phyloP scores from a whole-genome alignment of 768 basidiomycete species.

The Phallus indusiatus region DNA sequence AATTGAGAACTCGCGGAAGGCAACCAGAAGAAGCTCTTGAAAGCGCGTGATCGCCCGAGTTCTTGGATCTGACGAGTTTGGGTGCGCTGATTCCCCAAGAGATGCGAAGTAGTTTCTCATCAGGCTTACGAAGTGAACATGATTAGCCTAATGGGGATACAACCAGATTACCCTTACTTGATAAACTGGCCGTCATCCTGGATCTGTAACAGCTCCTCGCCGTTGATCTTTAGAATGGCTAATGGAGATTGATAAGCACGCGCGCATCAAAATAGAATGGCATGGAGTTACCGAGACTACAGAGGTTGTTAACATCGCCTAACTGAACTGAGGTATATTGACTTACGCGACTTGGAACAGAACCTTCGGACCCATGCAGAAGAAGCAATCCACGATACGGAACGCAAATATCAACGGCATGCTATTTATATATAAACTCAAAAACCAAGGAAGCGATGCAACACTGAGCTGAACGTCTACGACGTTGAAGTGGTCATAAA shows the following conservation, averaged over 20 bases:
- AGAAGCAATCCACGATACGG: constrained; percentile 94
- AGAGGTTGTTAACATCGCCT: constrained; percentile 45
- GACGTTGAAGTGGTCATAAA: constrained; percentile 82
- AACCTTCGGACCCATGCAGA: constrained; percentile 98
- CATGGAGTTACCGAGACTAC: not conserved
- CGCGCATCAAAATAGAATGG: constrained; percentile 13
- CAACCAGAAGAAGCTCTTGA: constrained; percentile 92
- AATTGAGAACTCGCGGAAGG: constrained; percentile 94
- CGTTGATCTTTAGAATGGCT: constrained; percentile 98
- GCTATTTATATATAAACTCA: constrained; percentile 90
- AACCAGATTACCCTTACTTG: constrained; percentile 44
- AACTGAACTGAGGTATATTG: constrained; percentile 6
- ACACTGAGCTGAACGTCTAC: constrained; percentile 97
- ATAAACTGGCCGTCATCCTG: constrained; percentile 97
- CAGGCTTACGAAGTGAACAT: constrained; percentile 38
- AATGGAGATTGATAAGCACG: constrained; percentile 4
- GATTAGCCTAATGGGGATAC: not conserved
- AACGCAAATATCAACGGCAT: constrained; percentile 99
- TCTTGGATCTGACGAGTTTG: constrained; percentile 77
- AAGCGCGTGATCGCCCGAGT: constrained; percentile 92
- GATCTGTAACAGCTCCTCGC: constrained; percentile 80
- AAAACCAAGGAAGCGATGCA: constrained; percentile 95
- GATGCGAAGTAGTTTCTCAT: constrained; percentile 95
- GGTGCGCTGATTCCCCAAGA: constrained; percentile 90
- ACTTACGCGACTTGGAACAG: constrained; percentile 96